A percentile compares a stretch with the other conserved stretches of the same genome.
phyloP scores from a whole-genome alignment of 768 basidiomycete species.

The Leccinum subgranulosum region DNA sequence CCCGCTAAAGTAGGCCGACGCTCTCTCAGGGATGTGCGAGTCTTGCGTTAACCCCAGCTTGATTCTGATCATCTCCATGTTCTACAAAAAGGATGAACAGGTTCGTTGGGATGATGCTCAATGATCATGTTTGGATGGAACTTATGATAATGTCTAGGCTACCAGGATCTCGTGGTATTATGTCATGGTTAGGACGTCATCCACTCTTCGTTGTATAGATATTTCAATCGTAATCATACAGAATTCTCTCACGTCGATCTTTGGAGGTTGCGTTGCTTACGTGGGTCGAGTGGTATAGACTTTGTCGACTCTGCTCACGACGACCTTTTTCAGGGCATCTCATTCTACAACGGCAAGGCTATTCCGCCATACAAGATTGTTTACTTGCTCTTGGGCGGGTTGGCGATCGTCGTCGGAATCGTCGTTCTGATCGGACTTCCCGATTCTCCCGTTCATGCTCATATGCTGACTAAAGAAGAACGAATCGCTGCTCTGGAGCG shows the following conservation, averaged over 20 bases:
- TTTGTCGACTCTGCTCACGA: neutral
- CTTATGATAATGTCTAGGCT: conserved; percentile 34
- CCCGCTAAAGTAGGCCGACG: neutral
- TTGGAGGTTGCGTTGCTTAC: conserved; percentile 65
- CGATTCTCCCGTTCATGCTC: conserved; percentile 62
- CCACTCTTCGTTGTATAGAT: neutral
- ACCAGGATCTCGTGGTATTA: conserved; percentile 64
- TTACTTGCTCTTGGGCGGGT: conserved; percentile 55
- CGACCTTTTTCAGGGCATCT: conserved; percentile 44
- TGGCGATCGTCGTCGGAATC: conserved; percentile 58
- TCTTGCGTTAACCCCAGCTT: conserved; percentile 61
- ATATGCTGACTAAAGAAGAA: conserved; percentile 54
- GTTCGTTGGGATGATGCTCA: conserved; percentile 18
- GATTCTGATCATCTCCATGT: conserved; percentile 63
- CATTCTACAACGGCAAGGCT: conserved; percentile 45
- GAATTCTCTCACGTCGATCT: conserved; percentile 58
- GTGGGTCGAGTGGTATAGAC: conserved; percentile 28
- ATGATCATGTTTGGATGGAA: neutral
- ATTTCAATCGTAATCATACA: conserved; percentile 17
- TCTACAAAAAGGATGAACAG: conserved; percentile 69
- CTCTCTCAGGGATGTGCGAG: conserved; percentile 57
- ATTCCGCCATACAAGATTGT: conserved; percentile 61
- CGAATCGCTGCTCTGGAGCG: conserved; percentile 62
- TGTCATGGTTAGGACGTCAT: conserved; percentile 45
- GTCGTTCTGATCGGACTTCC: conserved; percentile 59